Conservation (phyloP, 192 early-diverging fungal species). For the Phlyctochytrium bullatum region DNA sequence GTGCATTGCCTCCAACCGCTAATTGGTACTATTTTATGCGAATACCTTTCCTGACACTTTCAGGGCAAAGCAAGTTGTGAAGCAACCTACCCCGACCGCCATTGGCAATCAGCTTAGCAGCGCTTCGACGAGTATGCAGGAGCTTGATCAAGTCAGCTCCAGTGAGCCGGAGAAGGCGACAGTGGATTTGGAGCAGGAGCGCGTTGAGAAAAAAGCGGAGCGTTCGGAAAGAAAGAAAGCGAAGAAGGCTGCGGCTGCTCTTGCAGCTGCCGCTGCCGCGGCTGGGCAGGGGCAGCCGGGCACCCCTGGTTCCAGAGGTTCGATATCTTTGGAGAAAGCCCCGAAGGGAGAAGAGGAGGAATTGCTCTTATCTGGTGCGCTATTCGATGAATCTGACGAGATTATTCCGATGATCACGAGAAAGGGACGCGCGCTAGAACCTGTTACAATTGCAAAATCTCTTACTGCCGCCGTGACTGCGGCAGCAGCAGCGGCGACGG, state of each 20-base stretch:
- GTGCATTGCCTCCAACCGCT: conserved; percentile 46
- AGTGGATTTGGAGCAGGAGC: not conserved
- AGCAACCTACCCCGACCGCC: conserved; percentile 9
- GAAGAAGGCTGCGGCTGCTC: conserved; percentile 12
- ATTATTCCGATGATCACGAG: conserved; percentile 14
- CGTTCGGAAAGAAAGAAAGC: conserved; percentile 16
- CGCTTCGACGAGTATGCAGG: too few species aligned
- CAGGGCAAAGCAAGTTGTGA: conserved; percentile 49
- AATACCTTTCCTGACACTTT: not conserved
- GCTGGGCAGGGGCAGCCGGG: not conserved
- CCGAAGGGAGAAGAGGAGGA: conserved; percentile 7
- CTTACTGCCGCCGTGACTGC: not conserved
- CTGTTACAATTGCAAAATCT: conserved; percentile 6
- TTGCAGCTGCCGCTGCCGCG: not conserved
- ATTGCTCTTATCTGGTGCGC: not conserved
- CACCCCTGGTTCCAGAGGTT: not conserved
- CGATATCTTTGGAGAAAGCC: not conserved
- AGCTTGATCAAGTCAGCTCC: too few species aligned
- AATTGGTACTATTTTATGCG: conserved; percentile 43
- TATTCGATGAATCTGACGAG: conserved; percentile 20
- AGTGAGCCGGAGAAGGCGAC: not conserved
- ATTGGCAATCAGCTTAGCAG: not conserved
- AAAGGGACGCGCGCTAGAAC: not conserved
- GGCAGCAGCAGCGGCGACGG: conserved; percentile 6
- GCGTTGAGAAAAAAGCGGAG: conserved; percentile 5